These are phyloP conservation scores for Phytophthora cryptogea DNA, from an alignment of 352 stramenopile genomes.

Conservation along the genomic window DNA sequence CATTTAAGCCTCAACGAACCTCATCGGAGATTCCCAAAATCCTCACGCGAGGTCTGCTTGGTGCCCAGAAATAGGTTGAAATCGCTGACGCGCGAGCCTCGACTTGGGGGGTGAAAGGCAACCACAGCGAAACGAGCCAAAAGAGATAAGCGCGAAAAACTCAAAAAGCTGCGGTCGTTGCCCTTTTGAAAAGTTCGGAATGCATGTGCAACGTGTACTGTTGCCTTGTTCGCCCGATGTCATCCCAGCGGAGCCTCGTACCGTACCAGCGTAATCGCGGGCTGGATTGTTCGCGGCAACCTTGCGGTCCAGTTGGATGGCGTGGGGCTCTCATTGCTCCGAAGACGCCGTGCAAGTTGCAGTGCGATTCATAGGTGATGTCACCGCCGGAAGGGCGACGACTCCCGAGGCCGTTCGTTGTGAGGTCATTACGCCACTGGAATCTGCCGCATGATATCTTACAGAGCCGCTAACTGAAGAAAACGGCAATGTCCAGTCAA, in stretches of 20 bases:
- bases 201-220: no score
- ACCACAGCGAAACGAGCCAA: conserved; percentile 8
- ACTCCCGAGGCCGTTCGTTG: no score
- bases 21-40: background rate
- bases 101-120: conserved; percentile 15
- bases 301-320: no score
- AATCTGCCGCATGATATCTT: conserved; percentile 1
- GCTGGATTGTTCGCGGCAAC: no score
- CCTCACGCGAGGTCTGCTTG: conserved; percentile 1
- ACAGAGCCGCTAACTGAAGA: background rate
- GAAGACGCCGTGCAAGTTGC: background rate
- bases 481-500: background rate
- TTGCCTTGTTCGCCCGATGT: no score
- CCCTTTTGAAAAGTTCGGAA: background rate
- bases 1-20: background rate
- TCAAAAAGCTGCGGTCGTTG: conserved; percentile 9
- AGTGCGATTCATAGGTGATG: background rate
- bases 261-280: background rate
- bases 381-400: conserved; percentile 1
- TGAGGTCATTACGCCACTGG: background rate
- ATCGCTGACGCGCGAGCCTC: conserved; percentile 17
- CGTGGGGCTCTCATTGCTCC: no score
- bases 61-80: background rate
- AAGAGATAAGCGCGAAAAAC: conserved; percentile 18
- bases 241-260: background rate